Base-by-base conservation (phyloP, 257 asterid species). In the Scutellaria baicalensis region DNA sequence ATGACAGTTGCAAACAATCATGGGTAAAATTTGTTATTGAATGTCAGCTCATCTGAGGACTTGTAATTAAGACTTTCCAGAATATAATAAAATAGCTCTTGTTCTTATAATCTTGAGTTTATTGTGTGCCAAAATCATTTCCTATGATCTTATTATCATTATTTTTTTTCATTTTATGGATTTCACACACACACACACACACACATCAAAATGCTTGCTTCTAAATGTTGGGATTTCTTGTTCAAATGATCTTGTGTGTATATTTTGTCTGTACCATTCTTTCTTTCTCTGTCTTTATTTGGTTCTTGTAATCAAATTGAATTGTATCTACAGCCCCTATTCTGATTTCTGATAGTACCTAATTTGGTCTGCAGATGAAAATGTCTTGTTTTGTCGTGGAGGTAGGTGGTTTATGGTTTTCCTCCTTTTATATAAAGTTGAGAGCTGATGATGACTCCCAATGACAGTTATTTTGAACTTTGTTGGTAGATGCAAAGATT, bases 351-450 rank as follows among this genome's bases (percentile, higher is more conserved):
- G 57, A 73, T 3, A 2, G 56, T 35, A 16, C 20, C 39, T 70
- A 6, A 36, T 69, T 74, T 42, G 23, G 16, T 44, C 61, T 66
- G 78, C 78, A 79, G 83, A 42, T 74, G 65, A 65, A 27, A 33
- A 0, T 13, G 9, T 42, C 18, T 66, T 36, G 61, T 45, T 33
- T 21, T 70, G 35, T 31, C 43, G 14, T 18, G 36, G 45, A 60
- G 59, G 23, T 57, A 58, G 44, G 31, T 66, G 16, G 64, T 64
- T 75, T 35, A 10, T 20, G 31, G 12, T 33, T 57, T 73, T 45
- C 39, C n/a, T 69, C 54, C 50, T 70, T 69, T 70, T 27, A 48
- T 31, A 61, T 51, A 68, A 59, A 60, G 33, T 56, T 59, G 52
- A 16, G 55, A 27, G 70, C 20, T 6, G 64, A 35, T 67, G 71